Base-by-base conservation (phyloP, 208 protist genomes). In the Trypanosoma melophagium region DNA sequence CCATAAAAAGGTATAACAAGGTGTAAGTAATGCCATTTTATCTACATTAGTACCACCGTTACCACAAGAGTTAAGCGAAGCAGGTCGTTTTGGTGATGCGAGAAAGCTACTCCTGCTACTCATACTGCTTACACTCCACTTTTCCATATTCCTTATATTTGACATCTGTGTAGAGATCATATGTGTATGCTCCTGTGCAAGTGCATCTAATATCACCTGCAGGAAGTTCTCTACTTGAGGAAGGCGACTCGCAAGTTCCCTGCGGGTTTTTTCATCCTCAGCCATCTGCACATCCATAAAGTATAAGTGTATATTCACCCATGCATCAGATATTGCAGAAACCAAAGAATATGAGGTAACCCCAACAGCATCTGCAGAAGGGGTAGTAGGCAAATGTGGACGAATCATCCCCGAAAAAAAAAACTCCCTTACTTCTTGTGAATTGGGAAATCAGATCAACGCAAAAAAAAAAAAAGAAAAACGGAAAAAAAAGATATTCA, bases 1-100 rank as follows among this genome's bases (percentile, higher is more conserved):
- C 47, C 81, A 85, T 3, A 87, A 66, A 55, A 79, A 90, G 49
- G 63, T 71, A 47, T 87, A 85, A 69, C 81, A 90, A 19, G 80
- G 84, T n/a, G 84, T 80, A 40, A 87, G 74, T 44, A 16, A 45
- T 24, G 9, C 31, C 1, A 59, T 7, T n/a, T n/a, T 40, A 59
- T 31, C 19, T 59, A n/a, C 13, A 19, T 59, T 24, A 40, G 13
- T 51, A 38, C 21, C 5, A 35, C 45, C 31, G 38, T 52, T 64
- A 3, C 22, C 31, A 16, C 24, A 41, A 47, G 16, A 52, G 10
- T 42, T 0, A 9, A 22, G 24, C 7, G 44, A 42, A 25, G 3
- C 16, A 7, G 41, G 7, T 54, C 12, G 9, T n/a, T 42, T 41
- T 9, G 44, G 40, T 22, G 45, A 40, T 17, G 52, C 42, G n/a